A percentile compares a stretch with the other conserved stretches of the same genome.
These are phyloP conservation scores for Rhododendron henanense DNA, from an alignment of 148 eudicot genomes.

Conservation along the genomic window DNA sequence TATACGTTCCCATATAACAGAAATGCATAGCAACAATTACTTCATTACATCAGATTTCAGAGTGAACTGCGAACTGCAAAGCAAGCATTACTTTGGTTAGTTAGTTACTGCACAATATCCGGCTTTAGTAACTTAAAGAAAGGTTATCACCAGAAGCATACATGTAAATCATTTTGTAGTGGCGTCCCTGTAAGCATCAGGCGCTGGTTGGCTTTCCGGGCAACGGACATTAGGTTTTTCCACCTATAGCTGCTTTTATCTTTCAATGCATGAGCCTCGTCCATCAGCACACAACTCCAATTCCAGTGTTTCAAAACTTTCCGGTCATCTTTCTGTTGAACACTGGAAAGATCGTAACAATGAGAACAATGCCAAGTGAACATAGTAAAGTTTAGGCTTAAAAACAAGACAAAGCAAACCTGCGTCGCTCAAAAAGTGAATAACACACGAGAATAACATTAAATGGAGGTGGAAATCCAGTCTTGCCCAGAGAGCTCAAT, in stretches of 20 bases:
- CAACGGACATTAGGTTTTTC: constrained; percentile 96
- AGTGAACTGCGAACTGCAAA: not conserved
- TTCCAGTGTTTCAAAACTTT: constrained; percentile 80
- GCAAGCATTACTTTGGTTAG: not conserved
- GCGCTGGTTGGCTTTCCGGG: constrained; percentile 82
- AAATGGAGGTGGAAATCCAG: constrained; percentile 80
- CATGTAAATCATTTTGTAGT: constrained; percentile 94
- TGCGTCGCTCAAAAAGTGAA: constrained; percentile 93
- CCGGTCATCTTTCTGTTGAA: constrained; percentile 96
- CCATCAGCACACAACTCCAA: constrained; percentile 99
- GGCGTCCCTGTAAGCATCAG: constrained; percentile 99
- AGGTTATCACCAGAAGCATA: constrained; percentile 28
- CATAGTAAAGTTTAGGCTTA: constrained; percentile 2
- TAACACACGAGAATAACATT: constrained; percentile 94
- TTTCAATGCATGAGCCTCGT: constrained; percentile 97
- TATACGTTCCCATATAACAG: not conserved
- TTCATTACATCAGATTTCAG: constrained; percentile 3
- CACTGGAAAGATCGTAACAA: constrained; percentile 50
- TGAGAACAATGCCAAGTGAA: constrained; percentile 8
- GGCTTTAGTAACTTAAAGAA: constrained; percentile 3
- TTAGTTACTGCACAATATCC: not conserved
- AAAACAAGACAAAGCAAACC: constrained; percentile 44
- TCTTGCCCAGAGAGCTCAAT: constrained; percentile 60
- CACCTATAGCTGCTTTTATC: constrained; percentile 93
- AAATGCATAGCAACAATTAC: not conserved